Evolutionary conservation across 495 filamentous ascomycete genomes (phyloP).

Genomic region (Penicillium coprophilum): DNA sequence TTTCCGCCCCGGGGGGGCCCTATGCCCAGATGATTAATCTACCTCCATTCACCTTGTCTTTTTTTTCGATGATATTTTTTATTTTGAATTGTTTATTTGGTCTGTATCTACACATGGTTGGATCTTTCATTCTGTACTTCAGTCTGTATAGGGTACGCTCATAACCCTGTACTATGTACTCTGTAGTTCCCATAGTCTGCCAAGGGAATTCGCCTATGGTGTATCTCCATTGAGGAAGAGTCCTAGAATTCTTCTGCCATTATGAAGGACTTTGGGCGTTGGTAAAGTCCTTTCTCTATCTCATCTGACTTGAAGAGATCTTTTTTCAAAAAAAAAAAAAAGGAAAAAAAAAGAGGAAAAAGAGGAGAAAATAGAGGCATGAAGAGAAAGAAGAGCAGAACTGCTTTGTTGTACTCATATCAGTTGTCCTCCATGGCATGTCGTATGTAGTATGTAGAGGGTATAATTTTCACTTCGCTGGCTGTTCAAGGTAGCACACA

Average conservation of each 20-base stretch:
- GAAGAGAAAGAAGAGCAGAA: not conserved
- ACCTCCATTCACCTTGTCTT: not conserved
- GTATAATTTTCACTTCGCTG: constrained; percentile 10
- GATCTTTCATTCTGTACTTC: not conserved
- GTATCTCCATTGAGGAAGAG: not conserved
- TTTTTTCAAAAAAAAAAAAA: too few relatives aligned
- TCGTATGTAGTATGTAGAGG: not conserved
- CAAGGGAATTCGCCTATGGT: not conserved
- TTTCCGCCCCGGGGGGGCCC: too few relatives aligned
- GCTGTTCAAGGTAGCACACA: constrained; percentile 4
- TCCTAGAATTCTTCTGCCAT: not conserved
- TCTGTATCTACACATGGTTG: not conserved
- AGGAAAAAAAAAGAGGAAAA: too few relatives aligned
- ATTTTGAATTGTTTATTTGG: not conserved
- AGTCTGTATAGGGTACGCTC: not conserved
- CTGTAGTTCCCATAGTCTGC: not conserved
- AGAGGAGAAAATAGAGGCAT: not conserved
- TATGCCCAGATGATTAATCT: constrained; percentile 29
- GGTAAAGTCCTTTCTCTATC: not conserved
- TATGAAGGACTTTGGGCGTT: not conserved
- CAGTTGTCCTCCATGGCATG: not conserved
- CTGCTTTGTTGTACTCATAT: not conserved
- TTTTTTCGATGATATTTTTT: not conserved
- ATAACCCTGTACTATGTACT: not conserved
- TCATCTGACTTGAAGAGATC: not conserved